Evolutionary conservation across 192 early-diverging fungal species (phyloP), one percentile per base, ranked within the genome.

Genomic region (Paraglomus brasilianum): DNA sequence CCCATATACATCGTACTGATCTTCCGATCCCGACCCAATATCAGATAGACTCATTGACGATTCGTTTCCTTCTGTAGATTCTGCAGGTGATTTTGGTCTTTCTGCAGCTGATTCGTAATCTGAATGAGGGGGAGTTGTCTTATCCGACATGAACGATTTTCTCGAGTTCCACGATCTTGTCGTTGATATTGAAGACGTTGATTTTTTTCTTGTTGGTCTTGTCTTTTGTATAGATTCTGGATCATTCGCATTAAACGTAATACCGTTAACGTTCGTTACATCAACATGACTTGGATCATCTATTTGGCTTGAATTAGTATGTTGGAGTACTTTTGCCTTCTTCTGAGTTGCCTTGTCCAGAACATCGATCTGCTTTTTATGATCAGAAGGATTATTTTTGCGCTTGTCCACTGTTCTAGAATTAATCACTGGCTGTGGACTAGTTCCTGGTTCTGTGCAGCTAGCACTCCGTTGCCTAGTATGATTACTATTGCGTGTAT

Each of bases 71-170:
- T 66, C 64, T 41, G 9, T 66, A 4, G 52, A 41, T 5, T 69
- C 52, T 30, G 17, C 52, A 24, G 56, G 8, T 5, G 66, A 17
- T 44, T 69, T 56, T 40, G 22, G 22, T 14, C 52, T 36, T n/a
- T 69, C 51, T 1, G 44, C 17, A 15, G 66, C 13, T 15, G 47
- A 14, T 21, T 69, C 66, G 45, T 46, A 56, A 39, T 19, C 38
- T 55, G 66, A 66, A 2, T 40, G 48, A 7, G 64, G 49, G 4
- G 53, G 53, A 8, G 64, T 48, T 7, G 64, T 66, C 41, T 66
- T 66, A 30, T 66, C 64, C 36, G 64, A 66, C 22, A 40, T 14
- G 41, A 24, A 40, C 13, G 64, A 68, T 45, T 55, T 68, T 21
- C 53, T 11, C 5, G 67, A 69, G 7, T 13, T 48, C 55, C 67